A percentile compares a stretch with the other conserved stretches of the same genome.
phyloP scores from a whole-genome alignment of 1,139 yeast genomes.

The Saccharomyces hybrid region DNA sequence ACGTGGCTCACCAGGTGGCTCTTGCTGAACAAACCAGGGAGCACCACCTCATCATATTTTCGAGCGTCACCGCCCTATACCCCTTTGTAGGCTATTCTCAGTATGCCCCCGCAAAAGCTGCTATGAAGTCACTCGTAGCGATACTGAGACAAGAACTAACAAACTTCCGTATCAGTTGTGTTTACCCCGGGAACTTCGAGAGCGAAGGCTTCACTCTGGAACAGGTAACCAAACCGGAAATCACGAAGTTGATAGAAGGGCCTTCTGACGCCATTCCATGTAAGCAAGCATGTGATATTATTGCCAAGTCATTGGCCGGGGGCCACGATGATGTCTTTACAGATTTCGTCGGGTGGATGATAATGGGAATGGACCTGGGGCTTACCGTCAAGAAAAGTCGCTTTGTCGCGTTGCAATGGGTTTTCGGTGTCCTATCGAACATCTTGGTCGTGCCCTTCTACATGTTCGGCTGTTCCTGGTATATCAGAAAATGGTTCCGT shows the following conservation, averaged over 20 bases:
- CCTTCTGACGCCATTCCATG: slow-evolving; percentile 65
- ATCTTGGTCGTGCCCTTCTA: slow-evolving; percentile 57
- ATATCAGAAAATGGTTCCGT: slow-evolving; percentile 45
- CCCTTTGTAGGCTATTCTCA: slow-evolving; percentile 88
- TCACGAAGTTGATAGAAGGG: slow-evolving; percentile 81
- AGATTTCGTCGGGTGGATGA: slow-evolving; percentile 78
- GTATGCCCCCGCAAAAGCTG: slow-evolving; percentile 86
- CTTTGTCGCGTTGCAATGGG: slow-evolving; percentile 46
- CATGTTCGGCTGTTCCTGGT: slow-evolving; percentile 45
- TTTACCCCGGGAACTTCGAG: slow-evolving; percentile 82
- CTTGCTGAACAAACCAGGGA: neutral
- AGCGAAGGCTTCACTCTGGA: slow-evolving; percentile 86
- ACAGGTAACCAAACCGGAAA: slow-evolving; percentile 75
- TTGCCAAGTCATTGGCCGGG: slow-evolving; percentile 47
- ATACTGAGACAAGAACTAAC: slow-evolving; percentile 78
- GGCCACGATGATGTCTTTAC: slow-evolving; percentile 78
- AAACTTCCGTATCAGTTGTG: slow-evolving; percentile 53
- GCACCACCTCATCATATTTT: slow-evolving; percentile 60
- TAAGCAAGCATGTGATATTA: slow-evolving; percentile 55
- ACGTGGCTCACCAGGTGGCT: slow-evolving; percentile 56
- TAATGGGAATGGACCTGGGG: slow-evolving; percentile 65
- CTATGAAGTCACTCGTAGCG: slow-evolving; percentile 66
- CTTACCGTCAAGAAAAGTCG: slow-evolving; percentile 47
- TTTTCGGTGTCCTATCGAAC: slow-evolving; percentile 27
- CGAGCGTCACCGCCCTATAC: slow-evolving; percentile 75